These are phyloP conservation scores for Aspergillus clavatus DNA, from an alignment of 2,329 filamentous ascomycete genomes.

Conservation along the genomic window DNA sequence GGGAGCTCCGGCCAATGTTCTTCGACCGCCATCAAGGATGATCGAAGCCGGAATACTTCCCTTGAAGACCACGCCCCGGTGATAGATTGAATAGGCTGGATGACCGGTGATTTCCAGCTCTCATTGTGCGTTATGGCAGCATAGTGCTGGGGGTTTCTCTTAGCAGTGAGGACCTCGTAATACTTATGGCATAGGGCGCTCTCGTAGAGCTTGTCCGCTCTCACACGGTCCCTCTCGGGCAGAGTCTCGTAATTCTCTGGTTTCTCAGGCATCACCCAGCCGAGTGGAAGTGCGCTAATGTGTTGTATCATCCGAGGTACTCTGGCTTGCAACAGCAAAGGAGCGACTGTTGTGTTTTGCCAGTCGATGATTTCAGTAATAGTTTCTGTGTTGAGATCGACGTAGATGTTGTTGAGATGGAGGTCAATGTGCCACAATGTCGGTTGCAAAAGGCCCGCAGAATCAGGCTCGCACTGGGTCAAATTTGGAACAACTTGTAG, in stretches of 20 bases:
- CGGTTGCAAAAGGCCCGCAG: slow-evolving; percentile 12
- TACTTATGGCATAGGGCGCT: slow-evolving; percentile 33
- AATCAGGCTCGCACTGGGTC: slow-evolving; percentile 10
- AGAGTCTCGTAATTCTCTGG: slow-evolving; percentile 26
- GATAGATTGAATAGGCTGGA: slow-evolving; percentile 29
- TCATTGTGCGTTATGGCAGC: slow-evolving; percentile 17
- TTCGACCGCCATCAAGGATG: slow-evolving; percentile 23
- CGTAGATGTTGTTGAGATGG: slow-evolving; percentile 26
- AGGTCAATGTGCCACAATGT: slow-evolving; percentile 28
- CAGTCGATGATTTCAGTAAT: slow-evolving; percentile 26
- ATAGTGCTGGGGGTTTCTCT: slow-evolving; percentile 27
- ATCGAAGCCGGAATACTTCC: slow-evolving; percentile 31
- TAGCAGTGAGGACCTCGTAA: slow-evolving; percentile 30
- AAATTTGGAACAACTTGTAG: slow-evolving; percentile 20
- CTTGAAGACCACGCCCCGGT: slow-evolving; percentile 29
- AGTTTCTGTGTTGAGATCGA: slow-evolving; percentile 19
- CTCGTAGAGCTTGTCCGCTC: slow-evolving; percentile 26
- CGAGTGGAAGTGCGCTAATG: slow-evolving; percentile 24
- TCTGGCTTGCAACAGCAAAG: slow-evolving; percentile 25
- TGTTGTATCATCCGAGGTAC: slow-evolving; percentile 29
- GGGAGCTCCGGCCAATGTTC: slow-evolving; percentile 20
- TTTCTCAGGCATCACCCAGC: slow-evolving; percentile 26
- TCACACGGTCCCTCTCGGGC: slow-evolving; percentile 21
- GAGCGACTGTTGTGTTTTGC: slow-evolving; percentile 20
- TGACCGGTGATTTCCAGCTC: slow-evolving; percentile 15